These are phyloP conservation scores for Dryas drummondii DNA, from an alignment of 306 rosid species.

Conservation along the genomic window DNA sequence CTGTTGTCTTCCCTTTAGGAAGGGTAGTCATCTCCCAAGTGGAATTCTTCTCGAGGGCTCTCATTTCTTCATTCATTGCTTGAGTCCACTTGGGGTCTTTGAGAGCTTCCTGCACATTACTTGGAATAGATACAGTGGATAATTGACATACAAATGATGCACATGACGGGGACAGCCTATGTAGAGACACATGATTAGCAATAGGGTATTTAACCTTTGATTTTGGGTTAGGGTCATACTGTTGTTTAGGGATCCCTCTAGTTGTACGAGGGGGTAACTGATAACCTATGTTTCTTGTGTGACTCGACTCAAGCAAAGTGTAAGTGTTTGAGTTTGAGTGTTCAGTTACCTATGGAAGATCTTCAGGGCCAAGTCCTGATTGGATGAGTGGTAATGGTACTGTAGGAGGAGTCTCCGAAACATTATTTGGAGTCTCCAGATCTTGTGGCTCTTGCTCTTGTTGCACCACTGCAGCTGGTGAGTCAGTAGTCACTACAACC, in stretches of 20 bases:
- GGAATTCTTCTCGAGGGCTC: background rate
- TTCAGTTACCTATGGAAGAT: background rate
- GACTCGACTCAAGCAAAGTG: background rate
- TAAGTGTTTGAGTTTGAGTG: background rate
- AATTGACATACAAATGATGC: background rate
- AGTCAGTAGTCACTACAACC: too few species aligned
- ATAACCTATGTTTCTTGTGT: background rate
- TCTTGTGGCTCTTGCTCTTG: background rate
- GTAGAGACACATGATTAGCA: constrained; percentile 2
- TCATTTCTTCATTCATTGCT: background rate
- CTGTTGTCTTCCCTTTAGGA: background rate
- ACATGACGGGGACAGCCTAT: background rate
- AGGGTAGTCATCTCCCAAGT: background rate
- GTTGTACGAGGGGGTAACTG: background rate
- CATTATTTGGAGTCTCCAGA: background rate
- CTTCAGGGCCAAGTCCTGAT: background rate
- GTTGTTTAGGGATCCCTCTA: background rate
- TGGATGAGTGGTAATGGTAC: background rate
- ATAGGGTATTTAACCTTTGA: background rate
- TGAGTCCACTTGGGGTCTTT: background rate
- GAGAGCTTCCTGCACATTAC: background rate
- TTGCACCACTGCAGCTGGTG: background rate
- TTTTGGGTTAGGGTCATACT: background rate
- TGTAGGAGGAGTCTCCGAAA: background rate
- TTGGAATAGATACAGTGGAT: background rate